phyloP scores from a whole-genome alignment of 2,329 filamentous ascomycete genomes.

The Exophiala lecanii-corni region DNA sequence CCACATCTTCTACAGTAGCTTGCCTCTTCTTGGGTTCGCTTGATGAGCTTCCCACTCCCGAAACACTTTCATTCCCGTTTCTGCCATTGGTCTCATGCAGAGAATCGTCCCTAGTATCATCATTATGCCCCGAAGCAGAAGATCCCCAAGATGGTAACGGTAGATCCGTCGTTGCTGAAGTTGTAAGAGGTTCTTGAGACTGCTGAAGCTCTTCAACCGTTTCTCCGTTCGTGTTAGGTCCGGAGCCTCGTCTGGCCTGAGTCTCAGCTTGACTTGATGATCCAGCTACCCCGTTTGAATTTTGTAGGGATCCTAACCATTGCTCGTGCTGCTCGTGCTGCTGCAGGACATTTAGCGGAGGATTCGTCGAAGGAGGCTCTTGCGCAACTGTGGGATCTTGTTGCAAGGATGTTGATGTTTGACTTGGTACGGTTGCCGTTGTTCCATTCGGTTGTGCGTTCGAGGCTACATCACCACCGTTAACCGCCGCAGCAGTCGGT shows the following conservation, averaged over 20 bases:
- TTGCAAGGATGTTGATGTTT: neutral
- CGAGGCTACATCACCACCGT: no score
- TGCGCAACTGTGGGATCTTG: no score
- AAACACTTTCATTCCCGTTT: slow-evolving; percentile 1
- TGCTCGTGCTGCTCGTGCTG: slow-evolving; percentile 3
- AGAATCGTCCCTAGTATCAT: neutral
- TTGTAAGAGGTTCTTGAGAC: neutral
- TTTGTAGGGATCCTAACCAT: neutral
- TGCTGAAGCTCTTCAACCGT: neutral
- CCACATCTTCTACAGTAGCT: slow-evolving; percentile 37
- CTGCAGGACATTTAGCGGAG: no score
- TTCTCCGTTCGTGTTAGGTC: neutral
- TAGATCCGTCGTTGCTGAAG: neutral
- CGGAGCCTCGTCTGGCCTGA: neutral
- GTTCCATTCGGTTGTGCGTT: no score
- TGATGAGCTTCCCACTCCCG: slow-evolving; percentile 11
- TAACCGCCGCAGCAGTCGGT: neutral
- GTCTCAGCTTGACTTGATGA: neutral
- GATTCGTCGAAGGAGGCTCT: no score
- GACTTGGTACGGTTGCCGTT: neutral
- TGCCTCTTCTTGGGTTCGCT: slow-evolving; percentile 35
- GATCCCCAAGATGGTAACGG: slow-evolving; percentile 17
- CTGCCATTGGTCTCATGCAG: slow-evolving; percentile 5
- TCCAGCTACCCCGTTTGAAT: neutral
- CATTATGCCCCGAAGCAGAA: neutral